Base-by-base conservation (phyloP, 176 grass and related monocot species). In the Miscanthus lutarioriparius region DNA sequence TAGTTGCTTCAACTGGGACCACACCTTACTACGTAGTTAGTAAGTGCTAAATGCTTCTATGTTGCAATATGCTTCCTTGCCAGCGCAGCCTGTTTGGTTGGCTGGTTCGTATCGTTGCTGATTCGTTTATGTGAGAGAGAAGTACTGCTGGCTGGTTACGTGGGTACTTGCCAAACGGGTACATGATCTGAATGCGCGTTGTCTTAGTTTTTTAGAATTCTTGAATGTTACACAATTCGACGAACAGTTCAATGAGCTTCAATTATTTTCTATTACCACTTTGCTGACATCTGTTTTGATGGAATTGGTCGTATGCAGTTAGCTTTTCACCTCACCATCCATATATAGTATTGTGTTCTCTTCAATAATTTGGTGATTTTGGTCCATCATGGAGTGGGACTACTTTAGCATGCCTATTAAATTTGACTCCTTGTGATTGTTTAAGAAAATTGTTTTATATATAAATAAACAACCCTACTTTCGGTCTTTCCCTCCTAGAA, bases 41-140 rank as follows among this genome's bases (percentile, higher is more conserved):
- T 58, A 58, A 10, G 10, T 48, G n/a, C 3, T 59, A 49, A 19
- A 6, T 44, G 33, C 2, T 4, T 41, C 44, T 33, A 25, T 12
- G 28, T 80, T 14, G 78, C 78, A 80, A 80, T 44, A 25, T 69
- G 78, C 10, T 25, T 80, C 44, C 19, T 51, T 35, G 28, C 30
- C 38, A 23, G 64, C n/a, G n/a, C n/a, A n/a, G n/a, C n/a, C n/a
- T n/a, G n/a, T n/a, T n/a, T n/a, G n/a, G n/a, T n/a, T n/a, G n/a
- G n/a, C n/a, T n/a, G n/a, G n/a, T n/a, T n/a, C n/a, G n/a, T n/a
- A n/a, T n/a, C n/a, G n/a, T n/a, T n/a, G n/a, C n/a, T n/a, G n/a
- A n/a, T n/a, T n/a, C n/a, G n/a, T n/a, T n/a, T n/a, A n/a, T n/a
- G n/a, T n/a, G n/a, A n/a, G n/a, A n/a, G n/a, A n/a, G n/a, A n/a